Percentiles rank a stretch among this genome's conserved stretches.
phyloP scores from a whole-genome alignment of 352 stramenopile genomes.

The Phytopythium kandeliae region DNA sequence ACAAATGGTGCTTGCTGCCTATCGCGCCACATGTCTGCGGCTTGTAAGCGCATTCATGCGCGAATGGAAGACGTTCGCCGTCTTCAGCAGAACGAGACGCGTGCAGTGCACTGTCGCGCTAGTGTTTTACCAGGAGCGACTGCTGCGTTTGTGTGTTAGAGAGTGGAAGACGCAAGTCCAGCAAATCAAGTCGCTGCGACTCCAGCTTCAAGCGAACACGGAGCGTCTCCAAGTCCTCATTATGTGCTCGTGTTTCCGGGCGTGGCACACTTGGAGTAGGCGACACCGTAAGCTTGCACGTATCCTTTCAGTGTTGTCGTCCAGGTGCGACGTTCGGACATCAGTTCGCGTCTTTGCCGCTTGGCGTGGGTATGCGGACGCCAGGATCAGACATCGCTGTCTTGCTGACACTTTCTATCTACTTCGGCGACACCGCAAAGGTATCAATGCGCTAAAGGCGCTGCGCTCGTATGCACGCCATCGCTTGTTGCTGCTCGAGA shows the following conservation, averaged over 20 bases:
- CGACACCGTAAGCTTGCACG: constrained; percentile 21
- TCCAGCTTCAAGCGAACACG: constrained; percentile 42
- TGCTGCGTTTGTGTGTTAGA: constrained; percentile 7
- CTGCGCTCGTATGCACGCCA: background rate
- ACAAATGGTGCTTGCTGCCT: constrained; percentile 18
- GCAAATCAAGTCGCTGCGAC: constrained; percentile 16
- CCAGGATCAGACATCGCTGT: constrained; percentile 2
- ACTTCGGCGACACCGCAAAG: constrained; percentile 16
- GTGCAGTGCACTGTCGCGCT: constrained; percentile 20
- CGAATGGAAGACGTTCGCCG: constrained; percentile 22
- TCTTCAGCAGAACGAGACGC: constrained; percentile 11
- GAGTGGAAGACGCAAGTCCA: constrained; percentile 23
- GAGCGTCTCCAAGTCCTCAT: constrained; percentile 52
- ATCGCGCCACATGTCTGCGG: constrained; percentile 21
- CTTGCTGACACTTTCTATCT: constrained; percentile 13
- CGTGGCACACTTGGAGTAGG: constrained; percentile 31
- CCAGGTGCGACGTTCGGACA: constrained; percentile 13
- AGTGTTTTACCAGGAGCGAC: constrained; percentile 12
- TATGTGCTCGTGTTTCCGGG: constrained; percentile 52
- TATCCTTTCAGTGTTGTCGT: constrained; percentile 16
- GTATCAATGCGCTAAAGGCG: constrained; percentile 13
- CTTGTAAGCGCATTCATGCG: constrained; percentile 19
- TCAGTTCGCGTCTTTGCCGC: constrained; percentile 9
- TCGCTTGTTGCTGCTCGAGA: constrained; percentile 4
- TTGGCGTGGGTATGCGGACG: constrained; percentile 17